Evolutionary conservation across 139 green algal genomes (phyloP).

Genomic region (Chlamydomonas eustigma): DNA sequence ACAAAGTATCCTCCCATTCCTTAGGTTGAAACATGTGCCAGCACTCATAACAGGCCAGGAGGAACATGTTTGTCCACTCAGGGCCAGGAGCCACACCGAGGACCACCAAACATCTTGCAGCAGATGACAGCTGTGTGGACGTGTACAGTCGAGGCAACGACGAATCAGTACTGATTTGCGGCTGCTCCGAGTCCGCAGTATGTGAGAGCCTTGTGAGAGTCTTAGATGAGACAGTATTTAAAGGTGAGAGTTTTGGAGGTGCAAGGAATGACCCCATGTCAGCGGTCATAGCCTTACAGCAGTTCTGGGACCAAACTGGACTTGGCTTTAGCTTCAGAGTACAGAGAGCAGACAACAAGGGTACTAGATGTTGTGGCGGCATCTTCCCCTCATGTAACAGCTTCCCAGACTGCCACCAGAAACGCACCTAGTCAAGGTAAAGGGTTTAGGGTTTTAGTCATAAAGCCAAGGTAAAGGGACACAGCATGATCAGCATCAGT

Average conservation of each 20-base stretch:
- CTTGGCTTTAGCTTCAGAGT: neutral
- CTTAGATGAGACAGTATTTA: neutral
- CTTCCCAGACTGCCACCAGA: neutral
- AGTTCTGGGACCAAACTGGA: neutral
- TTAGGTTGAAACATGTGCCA: neutral
- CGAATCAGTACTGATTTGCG: too few species aligned
- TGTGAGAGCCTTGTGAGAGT: too few species aligned
- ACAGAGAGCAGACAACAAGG: neutral
- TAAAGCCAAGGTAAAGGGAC: too few species aligned
- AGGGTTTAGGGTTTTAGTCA: too few species aligned
- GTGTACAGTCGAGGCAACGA: neutral
- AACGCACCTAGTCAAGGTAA: neutral
- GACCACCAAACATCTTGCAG: neutral
- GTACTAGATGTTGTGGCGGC: neutral
- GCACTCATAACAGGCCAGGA: neutral
- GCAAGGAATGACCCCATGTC: neutral
- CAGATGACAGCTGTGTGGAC: neutral
- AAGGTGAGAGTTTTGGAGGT: neutral
- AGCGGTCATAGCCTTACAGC: neutral
- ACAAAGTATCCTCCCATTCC: slow-evolving; percentile 1
- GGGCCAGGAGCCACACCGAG: neutral
- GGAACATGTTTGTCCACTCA: neutral
- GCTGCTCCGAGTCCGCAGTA: too few species aligned
- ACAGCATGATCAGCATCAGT: too few species aligned
- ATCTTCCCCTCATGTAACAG: neutral